These are phyloP conservation scores for Rhododendron vialii DNA, from an alignment of 148 eudicot genomes.

Conservation along the genomic window DNA sequence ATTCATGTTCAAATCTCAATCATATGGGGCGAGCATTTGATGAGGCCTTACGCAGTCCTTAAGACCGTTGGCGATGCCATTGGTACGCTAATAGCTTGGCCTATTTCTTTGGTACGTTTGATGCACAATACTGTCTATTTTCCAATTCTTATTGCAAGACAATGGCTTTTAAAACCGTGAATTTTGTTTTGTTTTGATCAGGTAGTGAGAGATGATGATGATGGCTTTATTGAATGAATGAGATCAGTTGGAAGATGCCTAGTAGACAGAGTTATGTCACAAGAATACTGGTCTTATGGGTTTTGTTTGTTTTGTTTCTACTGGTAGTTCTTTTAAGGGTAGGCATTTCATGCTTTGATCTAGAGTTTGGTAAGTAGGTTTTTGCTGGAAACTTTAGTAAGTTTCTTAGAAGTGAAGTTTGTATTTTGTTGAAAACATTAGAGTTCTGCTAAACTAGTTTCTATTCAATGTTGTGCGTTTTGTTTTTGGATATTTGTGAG, in stretches of 20 bases:
- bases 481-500: not conserved
- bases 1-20: too few relatives aligned
- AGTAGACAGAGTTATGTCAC: not conserved
- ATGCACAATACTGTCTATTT: not conserved
- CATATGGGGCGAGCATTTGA: too few relatives aligned
- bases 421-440: not conserved
- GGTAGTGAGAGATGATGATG: not conserved
- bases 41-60: too few relatives aligned
- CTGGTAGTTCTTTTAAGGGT: not conserved
- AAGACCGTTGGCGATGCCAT: too few relatives aligned
- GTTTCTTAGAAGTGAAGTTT: too few relatives aligned
- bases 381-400: not conserved
- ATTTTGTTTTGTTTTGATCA: too few relatives aligned
- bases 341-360: not conserved
- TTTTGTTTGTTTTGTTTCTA: too few relatives aligned
- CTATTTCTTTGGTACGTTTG: not conserved
- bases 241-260: not conserved
- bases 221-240: not conserved
- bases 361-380: too few relatives aligned
- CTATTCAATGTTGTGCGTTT: too few relatives aligned
- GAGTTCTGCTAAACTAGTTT: not conserved
- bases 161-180: not conserved
- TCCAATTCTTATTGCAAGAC: too few relatives aligned
- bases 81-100: not conserved
- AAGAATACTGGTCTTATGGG: not conserved